phyloP scores from a whole-genome alignment of 2,329 filamentous ascomycete species.

The Botrytis deweyae region DNA sequence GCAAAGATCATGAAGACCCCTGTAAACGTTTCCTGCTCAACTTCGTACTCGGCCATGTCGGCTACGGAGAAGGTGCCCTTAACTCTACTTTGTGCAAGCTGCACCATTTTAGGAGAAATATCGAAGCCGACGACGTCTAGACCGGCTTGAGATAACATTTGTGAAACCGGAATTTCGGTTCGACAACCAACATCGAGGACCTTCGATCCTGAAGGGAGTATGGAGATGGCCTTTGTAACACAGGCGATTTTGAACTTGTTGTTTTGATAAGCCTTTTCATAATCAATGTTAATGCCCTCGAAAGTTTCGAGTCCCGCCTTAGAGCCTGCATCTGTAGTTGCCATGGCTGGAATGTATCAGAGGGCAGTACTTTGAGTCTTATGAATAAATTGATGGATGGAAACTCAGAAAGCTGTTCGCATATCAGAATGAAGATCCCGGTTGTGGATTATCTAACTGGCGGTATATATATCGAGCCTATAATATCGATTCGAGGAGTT shows the following conservation, averaged over 20 bases:
- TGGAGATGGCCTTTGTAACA: neutral
- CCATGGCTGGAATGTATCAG: neutral
- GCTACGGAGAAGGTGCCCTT: conserved; percentile 24
- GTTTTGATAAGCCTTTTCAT: conserved; percentile 18
- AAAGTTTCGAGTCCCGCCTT: conserved; percentile 30
- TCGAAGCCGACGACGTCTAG: conserved; percentile 28
- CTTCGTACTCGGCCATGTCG: conserved; percentile 29
- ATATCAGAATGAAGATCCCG: neutral
- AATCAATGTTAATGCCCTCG: conserved; percentile 17
- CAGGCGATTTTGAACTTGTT: conserved; percentile 3
- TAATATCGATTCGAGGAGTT: no score
- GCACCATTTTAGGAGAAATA: conserved; percentile 40
- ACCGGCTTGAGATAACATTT: conserved; percentile 33
- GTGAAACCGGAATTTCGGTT: conserved; percentile 37
- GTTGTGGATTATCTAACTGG: neutral
- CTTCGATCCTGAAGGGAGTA: neutral
- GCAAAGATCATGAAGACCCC: conserved; percentile 39
- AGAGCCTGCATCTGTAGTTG: conserved; percentile 22
- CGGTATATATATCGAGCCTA: neutral
- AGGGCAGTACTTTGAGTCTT: neutral
- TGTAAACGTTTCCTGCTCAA: conserved; percentile 29
- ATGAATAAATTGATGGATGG: neutral
- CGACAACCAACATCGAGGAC: conserved; percentile 41
- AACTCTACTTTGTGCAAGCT: conserved; percentile 21
- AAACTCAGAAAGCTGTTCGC: neutral